These are phyloP conservation scores for Eimeria praecox DNA, from an alignment of 169 alveolate genomes.

Conservation along the genomic window DNA sequence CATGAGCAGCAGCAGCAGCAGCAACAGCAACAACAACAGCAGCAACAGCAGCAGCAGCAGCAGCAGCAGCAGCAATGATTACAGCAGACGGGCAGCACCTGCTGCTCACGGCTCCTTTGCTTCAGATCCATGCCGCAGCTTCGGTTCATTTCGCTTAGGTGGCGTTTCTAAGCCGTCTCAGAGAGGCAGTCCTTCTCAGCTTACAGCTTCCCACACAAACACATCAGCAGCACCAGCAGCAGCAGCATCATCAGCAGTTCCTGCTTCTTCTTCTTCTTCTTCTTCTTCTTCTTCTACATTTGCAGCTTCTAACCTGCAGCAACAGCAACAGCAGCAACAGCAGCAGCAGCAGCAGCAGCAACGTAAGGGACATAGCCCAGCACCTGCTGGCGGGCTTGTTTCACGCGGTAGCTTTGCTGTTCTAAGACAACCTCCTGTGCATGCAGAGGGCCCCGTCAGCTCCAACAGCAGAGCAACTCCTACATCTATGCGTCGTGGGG, in stretches of 20 bases:
- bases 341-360: conserved; percentile 50
- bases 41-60: conserved; percentile 14
- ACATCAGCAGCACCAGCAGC: conserved; percentile 30
- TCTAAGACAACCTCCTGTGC: neutral
- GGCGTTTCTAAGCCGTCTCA: neutral
- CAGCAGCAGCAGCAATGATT: conserved; percentile 18
- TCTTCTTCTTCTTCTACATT: no score
- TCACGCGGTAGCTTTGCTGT: conserved; percentile 13
- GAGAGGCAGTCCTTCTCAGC: neutral
- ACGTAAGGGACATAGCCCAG: conserved; percentile 33
- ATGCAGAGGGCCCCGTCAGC: conserved; percentile 15
- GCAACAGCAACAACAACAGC: neutral
- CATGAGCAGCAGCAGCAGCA: conserved; percentile 15
- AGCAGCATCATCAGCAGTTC: neutral
- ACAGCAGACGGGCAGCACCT: neutral
- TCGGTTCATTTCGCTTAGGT: neutral
- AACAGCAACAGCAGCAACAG: neutral
- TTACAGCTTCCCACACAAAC: neutral
- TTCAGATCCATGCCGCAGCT: neutral
- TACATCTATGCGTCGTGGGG: conserved; percentile 31
- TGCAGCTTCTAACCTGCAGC: no score
- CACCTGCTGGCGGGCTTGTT: neutral
- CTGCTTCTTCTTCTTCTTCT: no score
- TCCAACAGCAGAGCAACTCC: conserved; percentile 47
- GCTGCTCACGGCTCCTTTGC: conserved; percentile 19